Conservation (phyloP, 1,139 yeast genomes). For the Meyerozyma smithsonii region DNA sequence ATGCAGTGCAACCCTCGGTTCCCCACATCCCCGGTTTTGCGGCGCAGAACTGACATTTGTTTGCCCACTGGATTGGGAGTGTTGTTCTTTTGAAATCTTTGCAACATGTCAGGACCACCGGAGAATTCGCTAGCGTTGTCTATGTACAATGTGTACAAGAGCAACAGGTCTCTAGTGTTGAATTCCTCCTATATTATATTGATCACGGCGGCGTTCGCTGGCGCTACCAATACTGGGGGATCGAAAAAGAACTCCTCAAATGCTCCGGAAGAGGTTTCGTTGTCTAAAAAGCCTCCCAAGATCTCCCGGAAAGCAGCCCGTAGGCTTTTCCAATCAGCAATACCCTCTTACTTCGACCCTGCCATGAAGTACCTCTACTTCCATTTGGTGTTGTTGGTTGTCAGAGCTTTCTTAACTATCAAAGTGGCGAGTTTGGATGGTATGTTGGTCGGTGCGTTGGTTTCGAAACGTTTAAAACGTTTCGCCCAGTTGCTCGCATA, state of each 20-base stretch:
- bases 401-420: slow-evolving; percentile 71
- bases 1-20: slow-evolving; percentile 1
- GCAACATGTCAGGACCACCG: slow-evolving; percentile 3
- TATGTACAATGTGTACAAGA: slow-evolving; percentile 34
- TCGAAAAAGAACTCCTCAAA: slow-evolving; percentile 9
- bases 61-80: background rate
- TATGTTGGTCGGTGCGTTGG: slow-evolving; percentile 73
- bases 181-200: slow-evolving; percentile 46
- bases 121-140: slow-evolving; percentile 14
- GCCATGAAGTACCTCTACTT: slow-evolving; percentile 41
- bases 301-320: slow-evolving; percentile 31
- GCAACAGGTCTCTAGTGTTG: slow-evolving; percentile 44
- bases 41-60: background rate
- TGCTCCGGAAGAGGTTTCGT: slow-evolving; percentile 3
- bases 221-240: slow-evolving; percentile 33
- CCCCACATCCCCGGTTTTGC: slow-evolving; percentile 1
- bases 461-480: slow-evolving; percentile 60
- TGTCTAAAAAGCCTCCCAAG: slow-evolving; percentile 21
- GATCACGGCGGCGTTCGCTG: slow-evolving; percentile 42
- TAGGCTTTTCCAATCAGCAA: slow-evolving; percentile 32
- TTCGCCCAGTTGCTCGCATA: slow-evolving; percentile 61
- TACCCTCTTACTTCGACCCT: slow-evolving; percentile 31
- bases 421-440: slow-evolving; percentile 90
- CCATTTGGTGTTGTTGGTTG: slow-evolving; percentile 59
- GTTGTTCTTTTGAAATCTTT: background rate